Evolutionary conservation across 2,329 filamentous ascomycete species (phyloP), one percentile per base, ranked within the genome.

Genomic region (Botryotinia globosa): DNA sequence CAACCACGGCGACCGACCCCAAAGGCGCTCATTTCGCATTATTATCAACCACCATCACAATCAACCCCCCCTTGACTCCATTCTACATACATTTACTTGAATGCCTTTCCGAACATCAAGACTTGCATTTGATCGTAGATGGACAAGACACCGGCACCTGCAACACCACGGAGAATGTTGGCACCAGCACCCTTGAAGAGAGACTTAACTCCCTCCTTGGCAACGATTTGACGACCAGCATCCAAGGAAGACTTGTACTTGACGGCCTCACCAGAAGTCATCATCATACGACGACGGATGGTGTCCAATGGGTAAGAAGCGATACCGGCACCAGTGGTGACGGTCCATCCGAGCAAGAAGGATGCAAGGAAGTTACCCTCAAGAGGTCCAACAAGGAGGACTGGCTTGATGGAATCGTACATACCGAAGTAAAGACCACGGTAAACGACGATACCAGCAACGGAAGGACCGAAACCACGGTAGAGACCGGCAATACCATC

Each of bases 101-200:
- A 99, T 89, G 94, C 93, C 94, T 99, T 98, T 86, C 96, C 96
- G 93, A 99, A 99, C 87, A 99, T 87, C 85, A 99, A 87, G 85
- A 99, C 91, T 92, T 99, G 96, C 86, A 93, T 93, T 91, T 98
- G 95, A 86, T 99, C 96, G 89, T 99, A 99, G 94, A 99, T 98
- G 86, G 96, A 99, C 85, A 99, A 90, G 85, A 99, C 96, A 99
- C 96, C 96, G 89, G 96, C 96, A 94, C 96, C 97, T 84, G 96
- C 96, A 84, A 99, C 96, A 98, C 96, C 97, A 97, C 96, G 96
- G 88, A 99, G 96, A 84, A 99, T 99, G 94, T 99, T 99, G 91
- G 96, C 96, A 94, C 96, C 96, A 85, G 96, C 96, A 94, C 96
- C 96, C 94, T 99, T 99, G 94, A 99, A 99, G 87, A 99, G 95